Percentiles rank a stretch among this genome's conserved stretches.
These are phyloP conservation scores for Tolypocladium endophyticum DNA, from an alignment of 2,329 filamentous ascomycete genomes.

Conservation along the genomic window DNA sequence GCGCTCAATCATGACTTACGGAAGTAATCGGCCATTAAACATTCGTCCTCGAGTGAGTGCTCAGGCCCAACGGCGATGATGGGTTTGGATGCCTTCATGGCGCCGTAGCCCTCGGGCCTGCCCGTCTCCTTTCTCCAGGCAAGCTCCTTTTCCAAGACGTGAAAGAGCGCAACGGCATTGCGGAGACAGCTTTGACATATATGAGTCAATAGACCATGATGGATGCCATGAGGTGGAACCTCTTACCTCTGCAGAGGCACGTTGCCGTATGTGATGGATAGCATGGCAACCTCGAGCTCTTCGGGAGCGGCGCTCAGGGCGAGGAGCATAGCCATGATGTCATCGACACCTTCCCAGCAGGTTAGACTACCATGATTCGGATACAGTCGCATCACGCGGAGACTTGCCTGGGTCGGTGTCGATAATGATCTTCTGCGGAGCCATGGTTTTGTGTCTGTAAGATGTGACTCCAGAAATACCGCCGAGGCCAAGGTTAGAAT, in stretches of 20 bases:
- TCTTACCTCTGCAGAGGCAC: conserved; percentile 70
- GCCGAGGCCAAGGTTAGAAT: neutral
- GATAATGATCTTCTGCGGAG: conserved; percentile 74
- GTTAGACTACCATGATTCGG: neutral
- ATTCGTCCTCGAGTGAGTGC: conserved; percentile 73
- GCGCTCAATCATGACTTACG: conserved; percentile 44
- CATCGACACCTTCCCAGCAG: conserved; percentile 58
- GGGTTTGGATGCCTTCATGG: conserved; percentile 63
- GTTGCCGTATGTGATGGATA: conserved; percentile 91
- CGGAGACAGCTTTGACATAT: conserved; percentile 57
- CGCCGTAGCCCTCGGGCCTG: conserved; percentile 58
- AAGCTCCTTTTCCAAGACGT: conserved; percentile 82
- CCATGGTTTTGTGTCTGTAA: conserved; percentile 33
- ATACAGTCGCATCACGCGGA: neutral
- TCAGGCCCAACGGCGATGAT: conserved; percentile 80
- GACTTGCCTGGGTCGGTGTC: conserved; percentile 78
- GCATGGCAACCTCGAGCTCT: conserved; percentile 74
- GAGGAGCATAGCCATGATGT: conserved; percentile 78
- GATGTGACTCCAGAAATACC: neutral
- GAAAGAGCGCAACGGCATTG: conserved; percentile 84
- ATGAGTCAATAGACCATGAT: neutral
- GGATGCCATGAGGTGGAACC: neutral
- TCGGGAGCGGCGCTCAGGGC: conserved; percentile 73
- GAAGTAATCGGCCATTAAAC: conserved; percentile 75
- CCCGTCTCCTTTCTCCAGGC: conserved; percentile 67